Evolutionary conservation across 2,329 filamentous ascomycete species (phyloP), one percentile per base, ranked within the genome.

Genomic region (Penicillium sp.): DNA sequence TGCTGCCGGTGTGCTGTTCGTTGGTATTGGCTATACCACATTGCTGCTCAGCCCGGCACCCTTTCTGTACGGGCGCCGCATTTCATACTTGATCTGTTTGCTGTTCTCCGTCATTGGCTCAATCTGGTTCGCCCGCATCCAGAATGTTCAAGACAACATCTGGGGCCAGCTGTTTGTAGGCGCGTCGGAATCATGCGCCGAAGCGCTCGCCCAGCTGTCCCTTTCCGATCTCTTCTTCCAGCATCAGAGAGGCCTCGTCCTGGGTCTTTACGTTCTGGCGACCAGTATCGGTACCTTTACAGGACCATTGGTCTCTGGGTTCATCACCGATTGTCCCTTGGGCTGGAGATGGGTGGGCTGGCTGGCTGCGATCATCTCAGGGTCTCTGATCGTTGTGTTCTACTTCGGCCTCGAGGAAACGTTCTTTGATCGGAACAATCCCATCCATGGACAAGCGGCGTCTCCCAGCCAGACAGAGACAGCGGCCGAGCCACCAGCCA

Each of bases 151-250:
- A 14, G 80, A 83, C 53, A 77, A 80, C 2, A 77, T 84, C 52
- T 82, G 79, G 76, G 80, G 80, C 44, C 82, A 84, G 63, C 72
- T 84, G 2, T 84, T 84, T 51, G 80, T 84, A 2, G 82, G 82
- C 14, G 81, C 81, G 2, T 83, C 82, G 4, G 81, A 84, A 66
- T 77, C 80, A 8, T 81, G 81, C 40, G 81, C 80, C 2, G 82
- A 85, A 66, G 82, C 82, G 0, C 77, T 81, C 29, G 82, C 81
- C 6, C 82, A 85, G 62, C 68, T 83, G n/a, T 83, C 81, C 1
- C 71, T 85, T 27, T 79, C 82, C 7, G 82, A 84, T 59, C 75
- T 84, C 29, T 84, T 82, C 72, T 84, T 81, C 57, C 79, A 83
- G 68, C 82, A 85, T 60, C 81, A 82, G 55, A 77, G 81, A 42